Evolutionary conservation across 306 rosid genomes (phyloP).

Genomic region (Begonia loranthoides): DNA sequence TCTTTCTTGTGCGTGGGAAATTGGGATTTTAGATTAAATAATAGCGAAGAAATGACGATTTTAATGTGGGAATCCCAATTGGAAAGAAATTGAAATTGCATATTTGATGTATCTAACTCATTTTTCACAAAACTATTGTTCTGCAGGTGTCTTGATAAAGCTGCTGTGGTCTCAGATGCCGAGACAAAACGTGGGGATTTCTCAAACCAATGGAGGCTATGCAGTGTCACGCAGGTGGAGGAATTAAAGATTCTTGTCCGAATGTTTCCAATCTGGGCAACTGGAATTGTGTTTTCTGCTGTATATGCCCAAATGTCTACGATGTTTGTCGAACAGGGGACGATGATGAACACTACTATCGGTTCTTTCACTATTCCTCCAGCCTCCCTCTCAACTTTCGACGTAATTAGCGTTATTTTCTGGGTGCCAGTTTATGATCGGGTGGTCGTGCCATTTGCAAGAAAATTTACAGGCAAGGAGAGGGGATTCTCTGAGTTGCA

Average conservation of each 20-base stretch:
- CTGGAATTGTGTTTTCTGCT: constrained; percentile 74
- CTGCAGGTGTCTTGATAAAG: constrained; percentile 85
- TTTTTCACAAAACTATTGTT: background rate
- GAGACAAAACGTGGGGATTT: constrained; percentile 43
- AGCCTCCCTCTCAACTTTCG: constrained; percentile 79
- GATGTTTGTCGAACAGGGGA: constrained; percentile 91
- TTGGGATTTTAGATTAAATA: background rate
- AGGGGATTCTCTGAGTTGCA: constrained; percentile 91
- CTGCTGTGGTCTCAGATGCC: constrained; percentile 54
- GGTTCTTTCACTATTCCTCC: constrained; percentile 89
- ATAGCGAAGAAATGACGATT: background rate
- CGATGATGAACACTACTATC: constrained; percentile 53
- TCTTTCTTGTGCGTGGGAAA: background rate
- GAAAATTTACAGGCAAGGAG: constrained; percentile 66
- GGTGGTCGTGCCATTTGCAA: constrained; percentile 67
- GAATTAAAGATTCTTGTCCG: constrained; percentile 87
- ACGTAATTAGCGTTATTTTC: constrained; percentile 68
- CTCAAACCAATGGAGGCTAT: constrained; percentile 71
- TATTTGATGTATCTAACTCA: no score
- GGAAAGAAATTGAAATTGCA: no score
- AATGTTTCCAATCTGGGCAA: constrained; percentile 93
- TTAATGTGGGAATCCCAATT: background rate
- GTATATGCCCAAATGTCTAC: constrained; percentile 97
- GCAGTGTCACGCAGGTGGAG: constrained; percentile 93
- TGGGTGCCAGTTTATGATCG: constrained; percentile 86